Percentiles rank a stretch among this genome's conserved stretches.
phyloP scores from a whole-genome alignment of 148 eudicot species.

The Persicaria tinctoria region DNA sequence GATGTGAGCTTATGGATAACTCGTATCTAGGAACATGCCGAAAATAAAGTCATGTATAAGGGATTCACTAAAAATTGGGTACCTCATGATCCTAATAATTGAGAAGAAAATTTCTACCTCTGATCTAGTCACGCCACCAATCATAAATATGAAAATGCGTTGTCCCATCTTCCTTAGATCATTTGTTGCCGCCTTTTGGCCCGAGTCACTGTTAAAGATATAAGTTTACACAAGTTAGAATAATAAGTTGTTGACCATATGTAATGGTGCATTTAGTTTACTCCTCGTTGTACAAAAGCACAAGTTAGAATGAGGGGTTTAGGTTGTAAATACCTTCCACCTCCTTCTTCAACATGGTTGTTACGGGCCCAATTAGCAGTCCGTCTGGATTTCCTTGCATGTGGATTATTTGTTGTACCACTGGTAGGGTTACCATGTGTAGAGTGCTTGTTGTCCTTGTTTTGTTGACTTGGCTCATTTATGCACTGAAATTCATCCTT shows the following conservation, averaged over 20 bases:
- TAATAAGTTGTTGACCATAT: neutral
- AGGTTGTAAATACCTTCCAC: slow-evolving; percentile 41
- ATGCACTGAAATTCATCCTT: slow-evolving; percentile 70
- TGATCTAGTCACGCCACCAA: slow-evolving; percentile 93
- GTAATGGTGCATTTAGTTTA: no score
- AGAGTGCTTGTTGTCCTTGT: slow-evolving; percentile 20
- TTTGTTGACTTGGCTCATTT: slow-evolving; percentile 42
- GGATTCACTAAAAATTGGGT: neutral
- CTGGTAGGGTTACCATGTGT: slow-evolving; percentile 29
- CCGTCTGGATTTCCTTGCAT: slow-evolving; percentile 82
- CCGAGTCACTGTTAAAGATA: slow-evolving; percentile 51
- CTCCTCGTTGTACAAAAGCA: neutral
- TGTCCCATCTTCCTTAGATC: slow-evolving; percentile 86
- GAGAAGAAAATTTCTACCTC: slow-evolving; percentile 46
- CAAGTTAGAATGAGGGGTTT: no score
- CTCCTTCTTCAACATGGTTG: slow-evolving; percentile 72
- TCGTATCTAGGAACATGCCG: slow-evolving; percentile 46
- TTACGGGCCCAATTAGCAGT: slow-evolving; percentile 85
- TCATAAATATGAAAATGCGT: slow-evolving; percentile 77
- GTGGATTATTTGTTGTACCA: slow-evolving; percentile 28
- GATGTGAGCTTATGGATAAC: slow-evolving; percentile 92
- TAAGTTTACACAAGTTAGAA: neutral
- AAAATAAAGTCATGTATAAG: neutral
- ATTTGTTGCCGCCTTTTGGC: slow-evolving; percentile 36
- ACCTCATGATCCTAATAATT: neutral